Percentiles rank a stretch among this genome's conserved stretches.
phyloP scores from a whole-genome alignment of 78 protist species.

The Mastigamoeba balamuthi region DNA sequence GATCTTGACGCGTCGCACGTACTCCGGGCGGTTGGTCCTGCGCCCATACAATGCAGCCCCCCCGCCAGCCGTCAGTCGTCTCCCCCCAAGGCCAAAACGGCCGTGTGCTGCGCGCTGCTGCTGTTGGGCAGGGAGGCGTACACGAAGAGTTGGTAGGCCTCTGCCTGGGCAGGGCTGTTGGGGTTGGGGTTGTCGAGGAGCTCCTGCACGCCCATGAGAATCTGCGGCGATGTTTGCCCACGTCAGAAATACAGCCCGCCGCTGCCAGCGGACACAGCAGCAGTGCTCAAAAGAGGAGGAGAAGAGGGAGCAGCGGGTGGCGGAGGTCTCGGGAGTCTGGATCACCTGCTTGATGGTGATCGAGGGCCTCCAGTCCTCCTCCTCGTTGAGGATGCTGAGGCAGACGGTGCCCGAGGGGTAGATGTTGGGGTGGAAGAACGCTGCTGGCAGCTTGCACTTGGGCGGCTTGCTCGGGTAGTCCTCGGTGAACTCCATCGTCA shows the following conservation, averaged over 20 bases:
- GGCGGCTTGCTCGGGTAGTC: constrained; percentile 94
- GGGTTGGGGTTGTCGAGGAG: constrained; percentile 87
- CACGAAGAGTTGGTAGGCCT: constrained; percentile 64
- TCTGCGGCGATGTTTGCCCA: constrained; percentile 36
- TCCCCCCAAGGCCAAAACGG: no score
- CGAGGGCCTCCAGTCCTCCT: constrained; percentile 91
- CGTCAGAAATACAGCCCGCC: no score
- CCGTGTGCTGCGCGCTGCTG: no score
- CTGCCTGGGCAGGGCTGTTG: constrained; percentile 89
- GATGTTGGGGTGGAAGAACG: constrained; percentile 63
- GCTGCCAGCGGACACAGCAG: background rate
- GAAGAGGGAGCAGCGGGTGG: background rate
- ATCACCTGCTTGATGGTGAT: constrained; percentile 75
- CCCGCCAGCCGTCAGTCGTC: no score
- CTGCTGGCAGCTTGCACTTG: constrained; percentile 70
- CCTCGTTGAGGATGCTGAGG: constrained; percentile 86
- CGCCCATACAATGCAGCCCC: no score
- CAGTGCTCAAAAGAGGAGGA: background rate
- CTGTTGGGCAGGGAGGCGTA: background rate
- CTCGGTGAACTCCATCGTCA: constrained; percentile 74
- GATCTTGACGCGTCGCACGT: no score
- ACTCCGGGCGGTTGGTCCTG: no score
- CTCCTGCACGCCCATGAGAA: constrained; percentile 90
- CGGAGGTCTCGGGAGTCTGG: background rate
- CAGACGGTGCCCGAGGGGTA: constrained; percentile 96